A percentile compares a stretch with the other conserved stretches of the same genome.
Conservation (phyloP, 2,329 filamentous ascomycete genomes). For the Colletotrichum eleusines region DNA sequence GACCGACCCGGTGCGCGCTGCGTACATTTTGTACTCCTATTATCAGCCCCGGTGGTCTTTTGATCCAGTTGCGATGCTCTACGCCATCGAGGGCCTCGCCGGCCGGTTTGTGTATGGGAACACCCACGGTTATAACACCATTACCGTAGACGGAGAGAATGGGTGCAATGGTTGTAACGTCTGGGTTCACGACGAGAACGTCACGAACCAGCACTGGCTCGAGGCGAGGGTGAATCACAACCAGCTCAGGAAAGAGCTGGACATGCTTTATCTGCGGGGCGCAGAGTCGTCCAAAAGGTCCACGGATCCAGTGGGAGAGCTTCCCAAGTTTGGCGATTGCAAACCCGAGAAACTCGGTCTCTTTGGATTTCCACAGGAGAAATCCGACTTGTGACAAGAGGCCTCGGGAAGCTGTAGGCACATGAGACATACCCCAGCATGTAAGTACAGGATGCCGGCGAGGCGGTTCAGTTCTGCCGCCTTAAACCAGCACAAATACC, state of each 20-base stretch:
- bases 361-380: neutral
- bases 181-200: constrained; percentile 54
- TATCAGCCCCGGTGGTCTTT: constrained; percentile 51
- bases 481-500: constrained; percentile 1
- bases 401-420: neutral
- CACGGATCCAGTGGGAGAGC: constrained; percentile 4
- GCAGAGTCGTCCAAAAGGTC: constrained; percentile 39
- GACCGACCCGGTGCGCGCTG: constrained; percentile 52
- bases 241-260: constrained; percentile 47
- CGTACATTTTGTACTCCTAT: constrained; percentile 57
- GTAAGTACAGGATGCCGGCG: neutral
- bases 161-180: constrained; percentile 54
- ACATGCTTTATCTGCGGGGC: constrained; percentile 47
- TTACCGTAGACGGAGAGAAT: constrained; percentile 42
- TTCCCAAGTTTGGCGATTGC: constrained; percentile 24
- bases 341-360: neutral
- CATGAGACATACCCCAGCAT: neutral
- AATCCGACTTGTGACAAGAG: neutral
- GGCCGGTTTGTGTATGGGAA: constrained; percentile 54
- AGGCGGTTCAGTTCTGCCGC: neutral
- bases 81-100: constrained; percentile 53
- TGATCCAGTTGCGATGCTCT: constrained; percentile 57
- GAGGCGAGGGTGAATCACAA: constrained; percentile 48
- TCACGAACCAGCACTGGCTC: constrained; percentile 56
- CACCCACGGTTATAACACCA: constrained; percentile 55